Base-by-base conservation (phyloP, 345 rosid genomes). In the Bretschneidera sinensis region DNA sequence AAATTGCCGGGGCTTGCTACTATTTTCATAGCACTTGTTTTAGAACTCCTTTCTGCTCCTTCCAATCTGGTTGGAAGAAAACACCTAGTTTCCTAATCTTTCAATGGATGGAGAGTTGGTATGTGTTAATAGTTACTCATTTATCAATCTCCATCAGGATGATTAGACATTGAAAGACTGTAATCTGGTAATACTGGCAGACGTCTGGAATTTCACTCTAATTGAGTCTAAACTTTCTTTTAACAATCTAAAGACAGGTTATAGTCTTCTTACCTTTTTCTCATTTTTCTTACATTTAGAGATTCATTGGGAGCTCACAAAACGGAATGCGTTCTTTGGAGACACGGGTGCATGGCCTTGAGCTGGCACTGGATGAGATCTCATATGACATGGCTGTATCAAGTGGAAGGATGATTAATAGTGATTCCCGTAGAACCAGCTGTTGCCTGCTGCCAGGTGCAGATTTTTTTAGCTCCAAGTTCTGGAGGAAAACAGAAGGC, bases 361-460 rank as follows among this genome's bases (percentile, higher is more conserved):
- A 94, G 70, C 55, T 88, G 72, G 90, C 97, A 15, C 67, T 94
- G 67, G 99, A 94, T 75, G 99, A 84, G 71, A 90, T 94, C 63
- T 94, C 99, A 8, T 87, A 87, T 66, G 96, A 94, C 80, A 73
- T 90, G 63, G 92, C 92, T 14, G 86, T 82, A 45, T 73, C 90
- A 48, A 81, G 68, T 57, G 92, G 96, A 69, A 83, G 91, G 83
- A 84, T 89, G 95, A 71, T 81, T 35, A 2, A 3, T 28, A 65
- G 63, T 2, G 62, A 68, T 58, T 74, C 84, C 57, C 54, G 57
- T 4, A 71, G 84, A 72, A 78, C 75, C 59, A 71, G 78, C 25
- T 94, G 99, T 68, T 94, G 96, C 72, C 67, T 85, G 48, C 72
- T 94, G 25, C 97, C 96, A 28, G 73, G 73, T 71, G 84, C 86